Evolutionary conservation across 352 stramenopile genomes (phyloP).

Genomic region (Blastocystis sp.): DNA sequence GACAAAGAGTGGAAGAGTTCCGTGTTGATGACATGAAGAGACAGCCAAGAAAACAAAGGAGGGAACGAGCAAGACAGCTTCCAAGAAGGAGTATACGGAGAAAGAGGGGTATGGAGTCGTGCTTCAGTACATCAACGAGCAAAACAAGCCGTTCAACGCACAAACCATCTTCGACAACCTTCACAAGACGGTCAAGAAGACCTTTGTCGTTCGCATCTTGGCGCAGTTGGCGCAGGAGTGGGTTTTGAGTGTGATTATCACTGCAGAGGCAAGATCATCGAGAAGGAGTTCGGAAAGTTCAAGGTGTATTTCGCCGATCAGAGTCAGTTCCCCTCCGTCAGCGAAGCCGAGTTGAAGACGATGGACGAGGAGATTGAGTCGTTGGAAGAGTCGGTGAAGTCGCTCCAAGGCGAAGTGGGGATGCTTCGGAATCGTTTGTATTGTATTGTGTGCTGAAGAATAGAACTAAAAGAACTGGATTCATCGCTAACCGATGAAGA

Average conservation of each 20-base stretch:
- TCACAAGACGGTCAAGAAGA: slow-evolving; percentile 45
- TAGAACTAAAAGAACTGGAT: slow-evolving; percentile 48
- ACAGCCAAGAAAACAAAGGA: slow-evolving; percentile 33
- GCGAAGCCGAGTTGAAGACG: slow-evolving; percentile 5
- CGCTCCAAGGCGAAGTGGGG: background rate
- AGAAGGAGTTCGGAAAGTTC: slow-evolving; percentile 51
- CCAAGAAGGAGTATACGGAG: slow-evolving; percentile 40
- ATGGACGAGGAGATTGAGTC: slow-evolving; percentile 34
- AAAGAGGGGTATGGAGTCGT: slow-evolving; percentile 34
- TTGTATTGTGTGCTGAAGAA: background rate
- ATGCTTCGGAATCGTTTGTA: background rate
- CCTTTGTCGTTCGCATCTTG: slow-evolving; percentile 21
- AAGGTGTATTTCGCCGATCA: slow-evolving; percentile 53
- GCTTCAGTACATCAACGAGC: slow-evolving; percentile 32
- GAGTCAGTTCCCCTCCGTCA: slow-evolving; percentile 14
- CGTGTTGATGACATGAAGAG: background rate
- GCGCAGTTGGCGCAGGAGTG: slow-evolving; percentile 23
- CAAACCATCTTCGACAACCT: slow-evolving; percentile 52
- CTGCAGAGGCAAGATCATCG: slow-evolving; percentile 32
- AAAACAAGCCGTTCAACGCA: slow-evolving; percentile 48
- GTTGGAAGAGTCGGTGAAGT: background rate
- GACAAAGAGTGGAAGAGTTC: background rate
- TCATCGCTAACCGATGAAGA: slow-evolving; percentile 21
- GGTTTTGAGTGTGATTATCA: background rate
- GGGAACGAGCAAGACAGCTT: background rate